phyloP scores from a whole-genome alignment of 140 eudicot species.

The Oenanthe javanica region DNA sequence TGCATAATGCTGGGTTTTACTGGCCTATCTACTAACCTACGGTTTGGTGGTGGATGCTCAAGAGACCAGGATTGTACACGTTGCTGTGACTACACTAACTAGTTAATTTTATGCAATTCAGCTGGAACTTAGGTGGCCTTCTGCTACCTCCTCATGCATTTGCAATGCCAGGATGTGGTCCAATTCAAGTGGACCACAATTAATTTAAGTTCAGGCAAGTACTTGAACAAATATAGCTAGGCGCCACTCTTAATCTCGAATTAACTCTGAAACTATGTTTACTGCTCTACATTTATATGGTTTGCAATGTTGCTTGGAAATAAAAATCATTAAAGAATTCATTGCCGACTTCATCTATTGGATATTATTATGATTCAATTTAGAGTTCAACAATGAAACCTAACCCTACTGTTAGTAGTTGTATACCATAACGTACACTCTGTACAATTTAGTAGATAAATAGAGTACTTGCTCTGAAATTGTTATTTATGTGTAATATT shows the following conservation, averaged over 20 bases:
- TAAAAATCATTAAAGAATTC: background rate
- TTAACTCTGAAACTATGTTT: background rate
- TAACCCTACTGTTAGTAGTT: too few relatives aligned
- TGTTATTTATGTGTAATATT: too few relatives aligned
- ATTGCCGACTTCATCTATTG: background rate
- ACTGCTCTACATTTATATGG: background rate
- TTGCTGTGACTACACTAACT: background rate
- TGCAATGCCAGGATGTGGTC: background rate
- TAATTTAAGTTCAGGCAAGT: background rate
- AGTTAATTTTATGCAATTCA: background rate
- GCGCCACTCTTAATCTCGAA: background rate
- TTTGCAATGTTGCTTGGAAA: background rate
- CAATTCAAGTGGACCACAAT: background rate
- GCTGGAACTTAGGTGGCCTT: constrained; percentile 1
- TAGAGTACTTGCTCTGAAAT: too few relatives aligned
- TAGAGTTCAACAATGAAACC: too few relatives aligned
- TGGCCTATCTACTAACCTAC: background rate
- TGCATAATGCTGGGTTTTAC: background rate
- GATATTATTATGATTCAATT: too few relatives aligned
- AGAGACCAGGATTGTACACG: background rate
- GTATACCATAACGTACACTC: too few relatives aligned
- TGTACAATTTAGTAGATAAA: too few relatives aligned
- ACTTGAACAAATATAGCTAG: background rate
- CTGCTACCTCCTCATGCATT: background rate
- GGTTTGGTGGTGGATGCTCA: background rate